A percentile compares a stretch with the other conserved stretches of the same genome.
phyloP scores from a whole-genome alignment of 179 eudicot genomes.

The Silene noctiflora region DNA sequence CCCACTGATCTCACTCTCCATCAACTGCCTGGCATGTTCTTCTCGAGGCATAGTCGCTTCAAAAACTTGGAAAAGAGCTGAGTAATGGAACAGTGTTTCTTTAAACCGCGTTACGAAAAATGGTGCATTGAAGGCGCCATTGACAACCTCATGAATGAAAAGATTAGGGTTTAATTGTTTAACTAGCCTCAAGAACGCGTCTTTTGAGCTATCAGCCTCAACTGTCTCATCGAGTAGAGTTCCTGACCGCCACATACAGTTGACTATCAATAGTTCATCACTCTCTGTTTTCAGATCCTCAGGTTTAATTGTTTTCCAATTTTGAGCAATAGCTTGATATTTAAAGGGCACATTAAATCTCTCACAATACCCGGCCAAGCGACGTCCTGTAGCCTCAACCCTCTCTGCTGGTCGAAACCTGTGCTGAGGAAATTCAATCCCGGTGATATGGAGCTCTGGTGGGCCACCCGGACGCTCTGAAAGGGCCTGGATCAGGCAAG shows the following conservation, averaged over 20 bases:
- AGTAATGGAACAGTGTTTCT: slow-evolving; percentile 38
- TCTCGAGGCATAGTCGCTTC: slow-evolving; percentile 32
- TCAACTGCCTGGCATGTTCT: slow-evolving; percentile 27
- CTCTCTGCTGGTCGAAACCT: slow-evolving; percentile 62
- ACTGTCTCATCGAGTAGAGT: slow-evolving; percentile 39
- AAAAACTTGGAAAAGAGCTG: slow-evolving; percentile 31
- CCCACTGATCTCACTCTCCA: slow-evolving; percentile 43
- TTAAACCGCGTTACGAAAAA: slow-evolving; percentile 41
- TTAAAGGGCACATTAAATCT: slow-evolving; percentile 45
- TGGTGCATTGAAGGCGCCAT: slow-evolving; percentile 40
- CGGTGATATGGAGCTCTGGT: slow-evolving; percentile 52
- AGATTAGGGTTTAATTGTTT: slow-evolving; percentile 33
- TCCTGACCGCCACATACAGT: slow-evolving; percentile 33
- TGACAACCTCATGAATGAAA: slow-evolving; percentile 32
- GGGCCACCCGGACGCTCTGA: slow-evolving; percentile 48
- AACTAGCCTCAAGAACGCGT: slow-evolving; percentile 34
- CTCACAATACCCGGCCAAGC: slow-evolving; percentile 48
- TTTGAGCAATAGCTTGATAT: slow-evolving; percentile 36
- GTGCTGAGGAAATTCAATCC: slow-evolving; percentile 54
- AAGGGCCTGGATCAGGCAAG: slow-evolving; percentile 45
- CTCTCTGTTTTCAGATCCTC: slow-evolving; percentile 35
- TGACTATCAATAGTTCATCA: slow-evolving; percentile 36
- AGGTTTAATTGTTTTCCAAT: slow-evolving; percentile 32
- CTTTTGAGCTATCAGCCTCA: slow-evolving; percentile 31
- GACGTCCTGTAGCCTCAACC: slow-evolving; percentile 51